phyloP scores from a whole-genome alignment of 345 rosid species.

The Eucalyptus victrix region DNA sequence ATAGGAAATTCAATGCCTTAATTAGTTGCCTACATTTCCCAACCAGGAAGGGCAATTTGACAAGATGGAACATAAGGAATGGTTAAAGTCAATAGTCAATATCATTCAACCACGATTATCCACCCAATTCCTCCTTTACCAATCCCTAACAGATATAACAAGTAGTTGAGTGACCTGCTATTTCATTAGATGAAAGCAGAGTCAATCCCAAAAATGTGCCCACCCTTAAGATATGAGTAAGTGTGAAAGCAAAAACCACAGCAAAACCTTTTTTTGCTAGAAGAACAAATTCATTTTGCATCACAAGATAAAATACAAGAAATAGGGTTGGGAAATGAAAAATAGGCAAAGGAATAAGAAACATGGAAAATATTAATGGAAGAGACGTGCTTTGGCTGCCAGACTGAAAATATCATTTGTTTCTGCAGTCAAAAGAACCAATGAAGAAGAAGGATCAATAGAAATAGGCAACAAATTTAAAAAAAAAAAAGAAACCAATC shows the following conservation, averaged over 20 bases:
- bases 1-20: background rate
- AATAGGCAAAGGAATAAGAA: background rate
- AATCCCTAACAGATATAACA: too few species aligned
- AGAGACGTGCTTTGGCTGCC: constrained; percentile 68
- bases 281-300: background rate
- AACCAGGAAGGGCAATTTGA: background rate
- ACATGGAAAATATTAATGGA: background rate
- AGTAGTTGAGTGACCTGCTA: too few species aligned
- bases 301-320: background rate
- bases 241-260: background rate
- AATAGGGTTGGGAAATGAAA: background rate
- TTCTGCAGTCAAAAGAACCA: constrained; percentile 28
- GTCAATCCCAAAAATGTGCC: too few species aligned
- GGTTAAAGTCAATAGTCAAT: background rate
- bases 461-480: too few species aligned
- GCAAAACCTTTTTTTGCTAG: background rate
- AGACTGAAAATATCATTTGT: constrained; percentile 87
- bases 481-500: too few species aligned
- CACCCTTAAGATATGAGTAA: too few species aligned
- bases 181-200: too few species aligned
- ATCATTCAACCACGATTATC: background rate
- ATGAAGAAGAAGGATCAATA: background rate
- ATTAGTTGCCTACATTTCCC: background rate
- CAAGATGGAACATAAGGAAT: background rate
- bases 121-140: too few species aligned